Base-by-base conservation (phyloP, 345 rosid species). In the Rhodamnia argentea region DNA sequence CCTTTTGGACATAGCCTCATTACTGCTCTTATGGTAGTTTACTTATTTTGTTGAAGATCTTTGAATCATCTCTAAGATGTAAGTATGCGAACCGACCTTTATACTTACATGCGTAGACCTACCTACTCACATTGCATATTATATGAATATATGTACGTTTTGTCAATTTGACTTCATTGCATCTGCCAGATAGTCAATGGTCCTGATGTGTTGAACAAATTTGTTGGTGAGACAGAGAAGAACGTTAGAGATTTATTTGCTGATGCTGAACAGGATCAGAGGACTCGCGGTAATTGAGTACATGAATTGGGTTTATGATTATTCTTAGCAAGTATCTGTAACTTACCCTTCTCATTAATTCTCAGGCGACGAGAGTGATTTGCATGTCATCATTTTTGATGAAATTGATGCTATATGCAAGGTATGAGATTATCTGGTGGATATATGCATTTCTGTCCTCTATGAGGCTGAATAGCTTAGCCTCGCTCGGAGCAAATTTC, bases 351-450 rank as follows among this genome's bases (percentile, higher is more conserved):
- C 83, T 86, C 86, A 50, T 89, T 58, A 60, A 78, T 86, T 92
- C 89, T 87, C 95, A 98, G 98, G 99, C 58, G 99, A 98, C 56
- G 96, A 95, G 87, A 96, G 99, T 90, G 99, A 98, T 52, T 89
- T 98, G 93, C 99, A 98, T 91, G 99, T 98, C 84, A 95, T 98
- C 86, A 96, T 98, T 56, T 98, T 98, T 91, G 98, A 98, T 90
- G 99, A 98, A 90, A 98, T 98, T 93, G 99, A 98, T 95, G 98
- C 99, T 86, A 98, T 98, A 83, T 98, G 99, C 89, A 98, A 98
- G 99, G 99, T 98, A 93, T 86, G 88, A 58, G 32, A 58, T 85
- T 86, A 50, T 76, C 82, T 84, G 86, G 54, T 83, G 4, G 52
- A 37, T 32, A 52, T 44, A 85, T 54, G 47, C 55, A 20, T 55